phyloP scores from a whole-genome alignment of 495 filamentous ascomycete genomes.

The Penicillium turbatum region DNA sequence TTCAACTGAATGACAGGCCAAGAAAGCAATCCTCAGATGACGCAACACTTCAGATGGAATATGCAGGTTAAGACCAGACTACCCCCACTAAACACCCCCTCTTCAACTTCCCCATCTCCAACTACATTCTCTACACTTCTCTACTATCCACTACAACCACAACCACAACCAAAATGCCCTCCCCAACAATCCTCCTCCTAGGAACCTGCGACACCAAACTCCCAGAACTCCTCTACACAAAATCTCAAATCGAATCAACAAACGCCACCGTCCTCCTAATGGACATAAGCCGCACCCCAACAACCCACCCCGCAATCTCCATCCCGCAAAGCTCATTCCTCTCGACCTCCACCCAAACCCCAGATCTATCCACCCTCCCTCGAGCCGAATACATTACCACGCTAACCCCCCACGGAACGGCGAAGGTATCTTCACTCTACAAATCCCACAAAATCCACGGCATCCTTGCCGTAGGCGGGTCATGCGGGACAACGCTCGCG shows the following conservation, averaged over 20 bases:
- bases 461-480: constrained; percentile 54
- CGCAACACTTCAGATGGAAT: too few species aligned
- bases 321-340: constrained; percentile 2
- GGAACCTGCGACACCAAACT: constrained; percentile 70
- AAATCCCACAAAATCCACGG: constrained; percentile 43
- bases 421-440: constrained; percentile 32
- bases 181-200: constrained; percentile 48
- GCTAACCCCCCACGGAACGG: constrained; percentile 42
- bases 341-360: neutral
- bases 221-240: constrained; percentile 54
- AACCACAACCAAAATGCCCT: constrained; percentile 5
- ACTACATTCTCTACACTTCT: neutral
- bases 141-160: neutral
- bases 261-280: constrained; percentile 44
- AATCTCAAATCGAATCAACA: constrained; percentile 39
- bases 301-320: constrained; percentile 41
- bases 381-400: constrained; percentile 48
- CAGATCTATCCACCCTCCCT: neutral
- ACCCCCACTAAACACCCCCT: too few species aligned
- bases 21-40: too few species aligned
- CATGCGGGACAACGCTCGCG: constrained; percentile 53
- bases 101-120: too few species aligned
- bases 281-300: constrained; percentile 49
- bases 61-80: too few species aligned
- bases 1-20: too few species aligned